phyloP scores from a whole-genome alignment of 192 early-diverging fungal species.

The Entophlyctis luteolus region DNA sequence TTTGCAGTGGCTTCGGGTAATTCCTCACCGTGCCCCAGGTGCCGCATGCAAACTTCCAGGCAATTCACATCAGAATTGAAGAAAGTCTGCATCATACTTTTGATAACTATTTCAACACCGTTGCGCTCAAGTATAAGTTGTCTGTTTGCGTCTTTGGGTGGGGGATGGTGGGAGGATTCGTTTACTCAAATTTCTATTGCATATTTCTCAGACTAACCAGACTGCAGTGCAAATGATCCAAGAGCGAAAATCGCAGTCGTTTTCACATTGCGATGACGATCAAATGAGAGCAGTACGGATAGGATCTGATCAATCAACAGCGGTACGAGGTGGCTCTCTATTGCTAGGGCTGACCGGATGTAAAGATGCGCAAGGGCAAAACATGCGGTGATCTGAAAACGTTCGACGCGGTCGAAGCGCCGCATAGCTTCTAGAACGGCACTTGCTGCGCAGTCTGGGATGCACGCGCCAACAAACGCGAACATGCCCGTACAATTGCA shows the following conservation, averaged over 20 bases:
- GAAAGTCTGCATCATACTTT: conserved; percentile 12
- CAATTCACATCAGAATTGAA: conserved; percentile 13
- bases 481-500: conserved; percentile 29
- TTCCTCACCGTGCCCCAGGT: background rate
- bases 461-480: conserved; percentile 4
- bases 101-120: conserved; percentile 20
- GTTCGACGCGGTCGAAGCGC: conserved; percentile 2
- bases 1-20: background rate
- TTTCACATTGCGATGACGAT: conserved; percentile 21
- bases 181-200: too few species aligned
- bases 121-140: background rate
- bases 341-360: background rate
- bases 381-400: conserved; percentile 38
- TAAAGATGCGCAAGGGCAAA: conserved; percentile 35
- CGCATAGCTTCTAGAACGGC: conserved; percentile 26
- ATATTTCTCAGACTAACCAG: too few species aligned
- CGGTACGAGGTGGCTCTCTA: background rate
- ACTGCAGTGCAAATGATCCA: conserved; percentile 23
- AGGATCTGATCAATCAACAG: conserved; percentile 25
- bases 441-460: background rate
- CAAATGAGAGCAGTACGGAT: conserved; percentile 18
- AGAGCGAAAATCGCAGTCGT: conserved; percentile 37
- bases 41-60: conserved; percentile 19
- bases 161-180: too few species aligned
- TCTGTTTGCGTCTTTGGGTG: conserved; percentile 18